These are phyloP conservation scores for Tylopilus sp. DNA, from an alignment of 1,284 basidiomycete species.

Conservation along the genomic window DNA sequence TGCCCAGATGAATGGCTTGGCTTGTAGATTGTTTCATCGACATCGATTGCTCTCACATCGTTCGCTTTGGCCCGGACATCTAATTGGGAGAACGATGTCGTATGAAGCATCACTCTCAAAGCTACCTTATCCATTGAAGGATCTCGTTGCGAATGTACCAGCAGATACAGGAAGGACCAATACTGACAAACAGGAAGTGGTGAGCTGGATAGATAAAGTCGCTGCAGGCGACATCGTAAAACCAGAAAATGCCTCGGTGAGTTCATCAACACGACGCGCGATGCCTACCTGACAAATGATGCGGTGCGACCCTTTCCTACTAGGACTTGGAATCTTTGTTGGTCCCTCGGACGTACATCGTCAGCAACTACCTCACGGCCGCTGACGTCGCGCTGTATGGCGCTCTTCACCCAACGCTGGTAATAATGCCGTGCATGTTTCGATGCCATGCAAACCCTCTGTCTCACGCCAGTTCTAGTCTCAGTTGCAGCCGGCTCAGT, in stretches of 20 bases:
- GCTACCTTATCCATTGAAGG: conserved; percentile 50
- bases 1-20: conserved; percentile 18
- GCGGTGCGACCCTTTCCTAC: background rate
- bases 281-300: background rate
- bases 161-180: conserved; percentile 52
- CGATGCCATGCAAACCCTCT: background rate
- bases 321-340: conserved; percentile 75
- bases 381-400: conserved; percentile 86
- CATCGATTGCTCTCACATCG: conserved; percentile 18
- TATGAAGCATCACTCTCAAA: conserved; percentile 49
- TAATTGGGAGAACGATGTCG: conserved; percentile 48
- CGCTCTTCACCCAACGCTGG: conserved; percentile 72
- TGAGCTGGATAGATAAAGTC: conserved; percentile 65
- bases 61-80: conserved; percentile 10
- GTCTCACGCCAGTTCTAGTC: conserved; percentile 43
- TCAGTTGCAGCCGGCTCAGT: conserved; percentile 59
- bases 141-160: conserved; percentile 51
- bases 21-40: conserved; percentile 18
- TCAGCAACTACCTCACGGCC: conserved; percentile 75
- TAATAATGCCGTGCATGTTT: conserved; percentile 39
- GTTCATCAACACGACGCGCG: background rate
- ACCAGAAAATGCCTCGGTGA: conserved; percentile 48
- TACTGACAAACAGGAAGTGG: conserved; percentile 58
- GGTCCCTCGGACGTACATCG: conserved; percentile 74
- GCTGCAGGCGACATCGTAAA: conserved; percentile 48